Base-by-base conservation (phyloP, 148 eudicot species). In the Euryodendron excelsum region DNA sequence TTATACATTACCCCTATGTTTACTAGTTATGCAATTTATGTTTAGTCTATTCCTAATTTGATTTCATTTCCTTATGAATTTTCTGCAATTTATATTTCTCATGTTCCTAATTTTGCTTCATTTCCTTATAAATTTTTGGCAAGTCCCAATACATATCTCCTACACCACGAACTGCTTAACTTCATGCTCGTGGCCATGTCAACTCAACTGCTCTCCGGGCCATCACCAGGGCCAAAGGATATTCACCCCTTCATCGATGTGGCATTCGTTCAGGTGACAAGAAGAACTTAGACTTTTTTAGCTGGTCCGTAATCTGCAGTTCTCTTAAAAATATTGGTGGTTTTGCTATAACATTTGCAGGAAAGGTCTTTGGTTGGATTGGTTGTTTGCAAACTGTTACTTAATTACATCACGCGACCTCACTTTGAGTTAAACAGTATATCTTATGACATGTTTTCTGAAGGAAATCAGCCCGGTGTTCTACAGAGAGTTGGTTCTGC, bases 131-230 rank as follows among this genome's bases (percentile, higher is more conserved):
- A 23, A 25, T 36, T 66, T 86, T 52, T 55, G 53, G 83, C 85
- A 65, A 93, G 99, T 80, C 88, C 92, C 74, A 69, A 70, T 50
- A 93, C 97, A 55, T 91, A 86, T 82, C 87, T 87, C 77, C 88
- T 95, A 69, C 97, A 95, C 78, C 89, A 82, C 64, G 99, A 91
- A 80, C 92, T 95, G 83, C 97, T 93, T 61, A 86, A 91, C 80
- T 91, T 95, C 88, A 75, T 93, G 89, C 89, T 95, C 53, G 87
- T 89, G 59, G 87, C 96, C 85, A 88, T 89, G 93, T 93, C 99
- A 73, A 93, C 96, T 80, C 98, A 93, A 85, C 97, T 95, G 87
- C 91, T 88, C 73, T 89, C 89, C 78, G 93, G 91, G 81, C 92
- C 97, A 81, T 90, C 98, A 31, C 92, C 93, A 31, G 94, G 92